Evolutionary conservation across 345 rosid genomes (phyloP).

Genomic region (Noccaea caerulescens): DNA sequence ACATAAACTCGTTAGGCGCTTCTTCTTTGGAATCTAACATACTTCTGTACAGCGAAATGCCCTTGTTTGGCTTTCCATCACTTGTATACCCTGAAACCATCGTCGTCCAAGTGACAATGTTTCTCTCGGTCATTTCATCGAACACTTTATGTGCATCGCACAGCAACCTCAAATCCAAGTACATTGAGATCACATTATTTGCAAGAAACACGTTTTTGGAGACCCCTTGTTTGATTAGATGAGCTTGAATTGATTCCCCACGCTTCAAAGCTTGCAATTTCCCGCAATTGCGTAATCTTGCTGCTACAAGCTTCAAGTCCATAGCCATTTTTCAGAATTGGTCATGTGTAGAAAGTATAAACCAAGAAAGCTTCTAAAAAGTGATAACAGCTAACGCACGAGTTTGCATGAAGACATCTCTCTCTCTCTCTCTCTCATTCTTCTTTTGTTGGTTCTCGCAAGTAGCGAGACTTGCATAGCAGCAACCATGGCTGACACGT

Average conservation of each 20-base stretch:
- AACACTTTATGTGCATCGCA: constrained; percentile 55
- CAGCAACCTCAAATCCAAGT: constrained; percentile 42
- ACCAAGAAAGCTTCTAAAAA: constrained; percentile 11
- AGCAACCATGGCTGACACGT: too few relatives aligned
- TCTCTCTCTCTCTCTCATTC: not conserved
- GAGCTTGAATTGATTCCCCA: constrained; percentile 57
- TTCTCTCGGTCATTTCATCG: constrained; percentile 65
- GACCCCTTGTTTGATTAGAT: constrained; percentile 47
- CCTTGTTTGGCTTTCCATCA: constrained; percentile 50
- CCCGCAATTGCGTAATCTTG: constrained; percentile 63
- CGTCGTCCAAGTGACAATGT: constrained; percentile 69
- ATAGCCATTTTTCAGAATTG: constrained; percentile 29
- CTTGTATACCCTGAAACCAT: constrained; percentile 58
- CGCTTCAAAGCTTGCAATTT: constrained; percentile 48
- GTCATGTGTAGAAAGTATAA: not conserved
- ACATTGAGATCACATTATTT: constrained; percentile 59
- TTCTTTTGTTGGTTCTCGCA: not conserved
- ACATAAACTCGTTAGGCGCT: constrained; percentile 62
- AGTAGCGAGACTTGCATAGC: too few relatives aligned
- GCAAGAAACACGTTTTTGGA: constrained; percentile 49
- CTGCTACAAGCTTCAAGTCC: constrained; percentile 52
- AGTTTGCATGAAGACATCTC: not conserved
- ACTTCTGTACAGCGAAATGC: constrained; percentile 48
- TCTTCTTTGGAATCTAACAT: constrained; percentile 52
- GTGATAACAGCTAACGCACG: not conserved